These are phyloP conservation scores for Actinomortierella wolfii DNA, from an alignment of 371 early-diverging fungal species.

Conservation along the genomic window DNA sequence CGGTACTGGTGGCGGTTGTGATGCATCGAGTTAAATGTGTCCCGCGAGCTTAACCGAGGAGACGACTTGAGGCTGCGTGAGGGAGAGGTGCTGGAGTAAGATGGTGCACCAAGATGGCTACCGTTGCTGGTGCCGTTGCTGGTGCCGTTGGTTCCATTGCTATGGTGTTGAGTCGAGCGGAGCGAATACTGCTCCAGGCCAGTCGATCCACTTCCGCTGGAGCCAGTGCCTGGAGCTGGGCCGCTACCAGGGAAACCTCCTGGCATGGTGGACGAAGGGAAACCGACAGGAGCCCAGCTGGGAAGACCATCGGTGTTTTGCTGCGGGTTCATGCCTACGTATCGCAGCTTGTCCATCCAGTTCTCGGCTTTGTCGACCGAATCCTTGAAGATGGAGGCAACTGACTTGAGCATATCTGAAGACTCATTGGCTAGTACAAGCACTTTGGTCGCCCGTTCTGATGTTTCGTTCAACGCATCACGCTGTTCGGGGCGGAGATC, in stretches of 20 bases:
- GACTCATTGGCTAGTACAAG: constrained; percentile 85
- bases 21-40: constrained; percentile 9
- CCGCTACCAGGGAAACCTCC: constrained; percentile 22
- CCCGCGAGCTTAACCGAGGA: constrained; percentile 28
- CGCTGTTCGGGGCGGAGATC: constrained; percentile 43
- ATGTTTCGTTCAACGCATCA: constrained; percentile 57
- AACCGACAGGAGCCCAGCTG: constrained; percentile 47
- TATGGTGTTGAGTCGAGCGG: constrained; percentile 27
- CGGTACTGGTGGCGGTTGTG: constrained; percentile 36
- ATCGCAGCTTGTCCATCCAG: constrained; percentile 67
- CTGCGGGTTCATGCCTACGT: constrained; percentile 52
- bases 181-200: constrained; percentile 44
- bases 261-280: constrained; percentile 34
- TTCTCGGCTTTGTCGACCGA: constrained; percentile 83
- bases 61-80: constrained; percentile 39
- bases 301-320: constrained; percentile 40
- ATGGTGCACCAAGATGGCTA: constrained; percentile 6
- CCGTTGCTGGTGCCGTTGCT: constrained; percentile 11
- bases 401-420: constrained; percentile 77
- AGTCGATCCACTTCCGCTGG: constrained; percentile 4
- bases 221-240: no score
- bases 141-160: not conserved
- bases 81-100: constrained; percentile 23
- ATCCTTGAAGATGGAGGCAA: constrained; percentile 80
- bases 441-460: constrained; percentile 65